phyloP scores from a whole-genome alignment of 768 basidiomycete species.

The Suillus brevipes region DNA sequence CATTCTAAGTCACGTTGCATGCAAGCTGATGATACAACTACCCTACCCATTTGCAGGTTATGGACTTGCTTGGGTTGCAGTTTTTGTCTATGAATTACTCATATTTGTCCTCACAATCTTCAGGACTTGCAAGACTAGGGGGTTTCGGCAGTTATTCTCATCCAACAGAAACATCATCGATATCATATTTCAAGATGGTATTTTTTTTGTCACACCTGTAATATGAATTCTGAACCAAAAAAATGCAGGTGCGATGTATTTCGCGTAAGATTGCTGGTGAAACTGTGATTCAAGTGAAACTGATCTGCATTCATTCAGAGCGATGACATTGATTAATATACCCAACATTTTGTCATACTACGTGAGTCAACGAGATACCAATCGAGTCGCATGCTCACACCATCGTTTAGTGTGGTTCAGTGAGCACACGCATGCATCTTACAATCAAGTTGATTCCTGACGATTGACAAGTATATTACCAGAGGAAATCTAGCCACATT shows the following conservation, averaged over 20 bases:
- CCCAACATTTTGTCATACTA: neutral
- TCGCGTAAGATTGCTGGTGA: conserved; percentile 44
- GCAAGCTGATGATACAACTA: neutral
- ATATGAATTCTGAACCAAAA: neutral
- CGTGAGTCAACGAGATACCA: neutral
- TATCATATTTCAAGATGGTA: conserved; percentile 53
- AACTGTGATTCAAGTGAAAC: neutral
- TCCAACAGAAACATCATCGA: conserved; percentile 37
- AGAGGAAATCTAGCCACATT: conserved; percentile 50
- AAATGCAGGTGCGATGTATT: conserved; percentile 54
- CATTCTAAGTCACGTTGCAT: neutral
- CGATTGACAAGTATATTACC: conserved; percentile 39
- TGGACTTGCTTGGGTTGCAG: conserved; percentile 49
- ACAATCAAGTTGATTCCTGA: neutral
- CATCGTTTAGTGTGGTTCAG: neutral
- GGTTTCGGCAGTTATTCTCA: conserved; percentile 22
- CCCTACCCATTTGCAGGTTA: conserved; percentile 19
- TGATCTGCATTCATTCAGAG: neutral
- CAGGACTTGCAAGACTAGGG: conserved; percentile 42
- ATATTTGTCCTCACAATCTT: conserved; percentile 47
- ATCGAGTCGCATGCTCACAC: neutral
- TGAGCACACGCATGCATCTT: neutral
- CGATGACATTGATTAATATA: neutral
- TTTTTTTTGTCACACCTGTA: conserved; percentile 15
- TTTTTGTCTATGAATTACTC: conserved; percentile 51